Percentiles rank a stretch among this genome's conserved stretches.
phyloP scores from a whole-genome alignment of 768 basidiomycete genomes.

The Trametes punicea region DNA sequence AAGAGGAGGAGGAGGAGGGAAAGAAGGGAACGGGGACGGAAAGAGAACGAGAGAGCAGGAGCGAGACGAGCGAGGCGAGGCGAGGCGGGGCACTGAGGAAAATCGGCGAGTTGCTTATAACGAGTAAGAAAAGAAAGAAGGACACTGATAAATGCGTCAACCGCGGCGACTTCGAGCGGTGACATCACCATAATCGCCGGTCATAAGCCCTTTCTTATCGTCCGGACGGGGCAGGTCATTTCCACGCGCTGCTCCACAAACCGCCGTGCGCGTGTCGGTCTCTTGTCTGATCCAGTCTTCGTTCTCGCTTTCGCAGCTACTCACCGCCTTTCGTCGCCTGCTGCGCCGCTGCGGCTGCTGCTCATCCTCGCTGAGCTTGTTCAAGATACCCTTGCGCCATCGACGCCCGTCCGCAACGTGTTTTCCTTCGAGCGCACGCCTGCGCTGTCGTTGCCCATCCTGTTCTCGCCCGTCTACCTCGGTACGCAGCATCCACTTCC shows the following conservation, averaged over 20 bases:
- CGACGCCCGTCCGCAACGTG: constrained; percentile 2
- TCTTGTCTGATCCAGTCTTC: background rate
- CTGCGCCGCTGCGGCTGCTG: background rate
- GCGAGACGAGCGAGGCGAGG: constrained; percentile 8
- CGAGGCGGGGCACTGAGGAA: constrained; percentile 10
- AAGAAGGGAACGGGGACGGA: constrained; percentile 10
- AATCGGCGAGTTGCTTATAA: background rate
- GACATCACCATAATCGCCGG: constrained; percentile 13
- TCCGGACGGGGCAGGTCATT: constrained; percentile 2
- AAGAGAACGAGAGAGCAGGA: constrained; percentile 3
- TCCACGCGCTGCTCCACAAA: background rate
- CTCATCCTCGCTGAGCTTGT: background rate
- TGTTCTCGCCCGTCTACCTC: constrained; percentile 24
- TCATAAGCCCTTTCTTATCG: background rate
- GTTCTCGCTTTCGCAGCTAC: background rate
- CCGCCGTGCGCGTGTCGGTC: background rate
- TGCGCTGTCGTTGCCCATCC: constrained; percentile 14
- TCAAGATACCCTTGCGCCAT: background rate
- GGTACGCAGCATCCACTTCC: constrained; percentile 12
- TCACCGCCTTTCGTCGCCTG: background rate
- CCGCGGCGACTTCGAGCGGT: background rate
- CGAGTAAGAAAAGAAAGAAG: no score
- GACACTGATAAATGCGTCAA: no score
- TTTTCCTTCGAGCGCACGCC: constrained; percentile 10
- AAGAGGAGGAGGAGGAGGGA: background rate